Base-by-base conservation (phyloP, 129 eudicot genomes). In the Silybum marianum region DNA sequence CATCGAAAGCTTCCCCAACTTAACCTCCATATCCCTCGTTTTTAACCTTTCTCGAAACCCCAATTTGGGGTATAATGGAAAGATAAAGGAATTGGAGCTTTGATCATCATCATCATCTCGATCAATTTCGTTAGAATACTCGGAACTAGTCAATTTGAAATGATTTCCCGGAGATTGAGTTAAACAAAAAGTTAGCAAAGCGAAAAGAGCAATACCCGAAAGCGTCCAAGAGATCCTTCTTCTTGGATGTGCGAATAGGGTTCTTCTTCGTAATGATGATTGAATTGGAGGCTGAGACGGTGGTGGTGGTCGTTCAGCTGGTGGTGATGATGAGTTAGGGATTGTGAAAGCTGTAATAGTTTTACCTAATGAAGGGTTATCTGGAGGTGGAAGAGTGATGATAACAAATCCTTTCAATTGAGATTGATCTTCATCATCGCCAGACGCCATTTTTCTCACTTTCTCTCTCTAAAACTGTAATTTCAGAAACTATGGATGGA, bases 281-380 rank as follows among this genome's bases (percentile, higher is more conserved):
- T 75, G 77, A 73, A 84, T 66, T 44, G 90, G 90, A 23, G 78
- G 60, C 28, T 46, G 82, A 1, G 80, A 46, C 7, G 48, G 62
- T 16, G 69, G 87, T 21, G 48, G 62, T 16, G 69, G 87, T 21
- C 0, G 42, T 38, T 7, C 42, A 6, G 51, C 7, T 7, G 34
- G 84, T 32, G 68, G 70, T 74, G 69, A 4, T 7, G 38, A 65
- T 39, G 86, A 54, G 73, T 85, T 84, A 74, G 89, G 71, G 74
- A 90, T 38, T 8, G 94, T 86, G 71, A 84, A 85, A 24, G 92
- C 90, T 13, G 97, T 90, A 6, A 92, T 85, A 54, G 95, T 92
- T 85, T 92, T 92, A 83, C 97, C 97, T 10, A 85, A 77, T 25
- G 97, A 92, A 72, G 94, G 94, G 72, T 92, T 87, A 44, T 92